These are phyloP conservation scores for Penicillium angulare DNA, from an alignment of 495 filamentous ascomycete genomes.

Conservation along the genomic window DNA sequence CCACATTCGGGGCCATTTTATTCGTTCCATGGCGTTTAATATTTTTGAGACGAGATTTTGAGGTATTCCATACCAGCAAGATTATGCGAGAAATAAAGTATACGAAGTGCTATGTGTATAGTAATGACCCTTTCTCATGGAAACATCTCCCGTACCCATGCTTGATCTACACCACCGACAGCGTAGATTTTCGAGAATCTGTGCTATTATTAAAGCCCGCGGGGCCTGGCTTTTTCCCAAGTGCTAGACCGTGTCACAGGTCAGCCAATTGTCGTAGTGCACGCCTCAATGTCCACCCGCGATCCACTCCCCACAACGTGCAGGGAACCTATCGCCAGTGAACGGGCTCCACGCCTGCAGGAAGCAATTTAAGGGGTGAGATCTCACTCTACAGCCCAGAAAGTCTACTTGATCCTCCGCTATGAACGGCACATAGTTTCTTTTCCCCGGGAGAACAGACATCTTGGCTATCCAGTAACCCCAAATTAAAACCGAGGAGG, in stretches of 20 bases:
- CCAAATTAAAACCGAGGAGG: constrained; percentile 6
- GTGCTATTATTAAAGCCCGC: constrained; percentile 12
- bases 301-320: constrained; percentile 33
- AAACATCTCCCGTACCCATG: no score
- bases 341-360: constrained; percentile 3
- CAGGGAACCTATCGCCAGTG: constrained; percentile 18
- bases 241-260: constrained; percentile 6
- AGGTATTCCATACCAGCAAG: neutral
- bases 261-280: constrained; percentile 18
- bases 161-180: no score
- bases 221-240: constrained; percentile 14
- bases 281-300: constrained; percentile 13
- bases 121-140: neutral
- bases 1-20: no score
- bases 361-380: no score
- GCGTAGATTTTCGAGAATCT: neutral
- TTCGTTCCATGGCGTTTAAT: no score
- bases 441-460: no score
- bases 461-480: no score
- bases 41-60: no score
- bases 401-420: no score
- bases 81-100: neutral
- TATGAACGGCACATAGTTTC: no score
- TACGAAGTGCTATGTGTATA: neutral
- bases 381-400: no score